Conservation (phyloP, 2,329 filamentous ascomycete species). For the Amauroascus verrucosus region DNA sequence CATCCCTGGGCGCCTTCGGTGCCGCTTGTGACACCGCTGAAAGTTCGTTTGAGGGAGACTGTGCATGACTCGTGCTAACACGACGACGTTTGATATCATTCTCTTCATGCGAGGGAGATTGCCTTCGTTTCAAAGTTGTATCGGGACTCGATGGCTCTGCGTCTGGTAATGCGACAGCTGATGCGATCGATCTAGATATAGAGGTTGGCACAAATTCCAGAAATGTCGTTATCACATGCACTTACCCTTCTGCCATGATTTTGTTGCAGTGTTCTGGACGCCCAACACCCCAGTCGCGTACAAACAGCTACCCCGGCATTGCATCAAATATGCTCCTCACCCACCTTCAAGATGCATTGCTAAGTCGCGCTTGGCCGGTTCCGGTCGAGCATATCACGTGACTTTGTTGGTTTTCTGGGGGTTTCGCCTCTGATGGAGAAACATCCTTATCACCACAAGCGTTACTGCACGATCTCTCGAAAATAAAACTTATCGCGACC, state of each 20-base stretch:
- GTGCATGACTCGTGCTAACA: slow-evolving; percentile 30
- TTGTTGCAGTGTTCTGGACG: neutral
- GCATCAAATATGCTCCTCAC: no score
- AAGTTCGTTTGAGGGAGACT: slow-evolving; percentile 10
- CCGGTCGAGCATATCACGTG: neutral
- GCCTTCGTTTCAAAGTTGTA: slow-evolving; percentile 41
- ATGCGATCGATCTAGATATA: slow-evolving; percentile 38
- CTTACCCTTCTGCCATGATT: slow-evolving; percentile 15
- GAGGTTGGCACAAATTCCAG: neutral
- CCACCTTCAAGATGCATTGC: no score
- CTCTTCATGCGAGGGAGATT: slow-evolving; percentile 38
- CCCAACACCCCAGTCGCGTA: neutral
- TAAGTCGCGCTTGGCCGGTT: neutral
- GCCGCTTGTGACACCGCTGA: slow-evolving; percentile 22
- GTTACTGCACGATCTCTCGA: no score
- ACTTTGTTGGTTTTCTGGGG: neutral
- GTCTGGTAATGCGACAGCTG: slow-evolving; percentile 46
- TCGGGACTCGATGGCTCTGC: slow-evolving; percentile 23
- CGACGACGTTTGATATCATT: slow-evolving; percentile 45
- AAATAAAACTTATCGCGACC: no score
- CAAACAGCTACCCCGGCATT: neutral
- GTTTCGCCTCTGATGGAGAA: neutral
- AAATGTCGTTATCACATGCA: neutral
- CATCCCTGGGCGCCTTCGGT: slow-evolving; percentile 7
- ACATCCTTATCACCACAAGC: no score